These are phyloP conservation scores for Ceratobasidium sp. DNA, from an alignment of 1,284 basidiomycete genomes.

Conservation along the genomic window DNA sequence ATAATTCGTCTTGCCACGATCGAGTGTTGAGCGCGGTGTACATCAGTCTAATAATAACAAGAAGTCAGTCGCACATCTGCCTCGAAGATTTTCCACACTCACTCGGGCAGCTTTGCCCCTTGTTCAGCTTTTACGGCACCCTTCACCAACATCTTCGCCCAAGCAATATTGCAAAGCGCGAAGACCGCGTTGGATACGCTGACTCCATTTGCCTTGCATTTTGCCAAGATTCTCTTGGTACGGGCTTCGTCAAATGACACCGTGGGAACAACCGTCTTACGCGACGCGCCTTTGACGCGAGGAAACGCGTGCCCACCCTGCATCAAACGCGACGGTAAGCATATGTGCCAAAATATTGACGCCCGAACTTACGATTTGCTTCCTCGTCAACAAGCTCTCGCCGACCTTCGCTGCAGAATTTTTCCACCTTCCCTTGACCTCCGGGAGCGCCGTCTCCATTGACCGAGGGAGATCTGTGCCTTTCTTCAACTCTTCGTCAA, in stretches of 20 bases:
- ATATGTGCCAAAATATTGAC: no score
- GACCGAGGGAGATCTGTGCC: conserved; percentile 61
- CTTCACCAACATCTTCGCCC: conserved; percentile 66
- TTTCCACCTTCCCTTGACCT: conserved; percentile 47
- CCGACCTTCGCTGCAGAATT: conserved; percentile 66
- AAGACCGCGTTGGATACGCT: conserved; percentile 82
- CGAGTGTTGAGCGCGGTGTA: conserved; percentile 84
- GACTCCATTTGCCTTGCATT: conserved; percentile 77
- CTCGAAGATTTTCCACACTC: conserved; percentile 50
- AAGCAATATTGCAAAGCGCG: conserved; percentile 80
- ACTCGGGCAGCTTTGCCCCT: conserved; percentile 67
- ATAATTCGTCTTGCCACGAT: conserved; percentile 66
- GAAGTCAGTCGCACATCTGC: conserved; percentile 2
- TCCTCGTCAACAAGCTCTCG: conserved; percentile 66
- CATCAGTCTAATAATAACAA: conserved; percentile 70
- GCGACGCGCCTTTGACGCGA: conserved; percentile 57
- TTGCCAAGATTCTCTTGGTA: conserved; percentile 71
- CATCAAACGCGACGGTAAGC: no score
- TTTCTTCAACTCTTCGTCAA: conserved; percentile 59
- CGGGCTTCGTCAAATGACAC: conserved; percentile 67
- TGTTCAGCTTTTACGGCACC: conserved; percentile 50
- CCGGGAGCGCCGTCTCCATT: conserved; percentile 69
- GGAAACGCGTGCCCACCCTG: conserved; percentile 74
- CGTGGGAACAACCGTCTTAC: conserved; percentile 76
- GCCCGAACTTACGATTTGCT: conserved; percentile 60